Conservation (phyloP, 2,329 filamentous ascomycete genomes). For the Rhytidhysteron rufulum region DNA sequence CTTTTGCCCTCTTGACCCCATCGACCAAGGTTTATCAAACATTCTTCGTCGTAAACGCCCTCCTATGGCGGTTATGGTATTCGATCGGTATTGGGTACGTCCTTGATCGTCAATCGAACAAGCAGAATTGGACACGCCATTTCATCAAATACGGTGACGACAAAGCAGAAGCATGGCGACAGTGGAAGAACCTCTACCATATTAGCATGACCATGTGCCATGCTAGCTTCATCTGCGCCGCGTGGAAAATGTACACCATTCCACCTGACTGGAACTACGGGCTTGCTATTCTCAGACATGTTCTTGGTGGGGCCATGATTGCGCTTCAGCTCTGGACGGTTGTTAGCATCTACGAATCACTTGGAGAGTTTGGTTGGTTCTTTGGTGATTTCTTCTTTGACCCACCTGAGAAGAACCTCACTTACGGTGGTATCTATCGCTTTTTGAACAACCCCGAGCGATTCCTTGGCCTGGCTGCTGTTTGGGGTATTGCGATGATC, state of each 20-base stretch:
- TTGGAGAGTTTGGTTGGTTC: constrained; percentile 98
- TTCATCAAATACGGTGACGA: constrained; percentile 96
- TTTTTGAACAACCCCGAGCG: constrained; percentile 98
- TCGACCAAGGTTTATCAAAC: constrained; percentile 70
- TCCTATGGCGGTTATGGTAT: constrained; percentile 87
- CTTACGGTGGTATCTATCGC: constrained; percentile 95
- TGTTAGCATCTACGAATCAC: constrained; percentile 86
- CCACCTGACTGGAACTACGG: constrained; percentile 84
- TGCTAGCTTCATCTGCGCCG: constrained; percentile 80
- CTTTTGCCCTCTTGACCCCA: constrained; percentile 71
- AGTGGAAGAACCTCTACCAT: constrained; percentile 97
- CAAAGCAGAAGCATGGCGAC: constrained; percentile 86
- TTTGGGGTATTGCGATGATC: constrained; percentile 92
- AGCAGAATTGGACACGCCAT: constrained; percentile 94
- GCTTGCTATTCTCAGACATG: constrained; percentile 80
- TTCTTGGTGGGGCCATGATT: constrained; percentile 75
- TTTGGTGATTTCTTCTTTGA: constrained; percentile 99
- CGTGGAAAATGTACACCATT: constrained; percentile 94
- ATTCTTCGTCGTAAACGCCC: constrained; percentile 76
- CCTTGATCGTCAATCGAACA: constrained; percentile 78
- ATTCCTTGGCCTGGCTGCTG: constrained; percentile 86
- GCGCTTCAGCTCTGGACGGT: constrained; percentile 90
- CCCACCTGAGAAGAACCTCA: constrained; percentile 72
- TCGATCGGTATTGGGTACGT: constrained; percentile 82
- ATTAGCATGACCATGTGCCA: constrained; percentile 89